Evolutionary conservation across 2,329 filamentous ascomycete species (phyloP), one percentile per base, ranked within the genome.

Genomic region (Trichoderma endophyticum): DNA sequence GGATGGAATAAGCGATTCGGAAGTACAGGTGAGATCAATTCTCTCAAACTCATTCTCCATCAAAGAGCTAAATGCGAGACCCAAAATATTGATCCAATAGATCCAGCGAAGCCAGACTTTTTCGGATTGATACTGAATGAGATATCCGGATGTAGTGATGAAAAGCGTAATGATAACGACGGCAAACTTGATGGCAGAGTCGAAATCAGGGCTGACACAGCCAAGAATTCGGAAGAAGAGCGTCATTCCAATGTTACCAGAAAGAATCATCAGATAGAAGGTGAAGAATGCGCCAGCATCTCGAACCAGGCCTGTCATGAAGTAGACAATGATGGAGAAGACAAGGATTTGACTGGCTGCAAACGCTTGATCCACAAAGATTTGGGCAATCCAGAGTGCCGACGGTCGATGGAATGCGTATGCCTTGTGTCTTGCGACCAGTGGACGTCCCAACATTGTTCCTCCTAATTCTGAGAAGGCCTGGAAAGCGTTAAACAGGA

Each of bases 401-500:
- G 92, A 94, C 0, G 94, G 94, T 39, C 93, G 87, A 79, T 96
- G 92, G 78, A 97, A 95, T 0, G 93, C 92, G 76, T 93, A 97
- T 0, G 92, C 91, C 71, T 91, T 90, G 80, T 97, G 94, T 79
- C 96, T 97, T 79, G 94, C 93, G 73, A 97, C 87, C 48, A 97
- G 92, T 0, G 90, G 86, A 9, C 94, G 87, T 1, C 91, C 93
- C 18, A 90, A 83, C 92, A 96, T 95, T 2, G 91, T 92, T 12
- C 87, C 86, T 0, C 87, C 91, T 0, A 97, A 82, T 80, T 97
- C 93, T 0, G 91, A 89, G 78, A 96, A 95, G 28, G 93, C 92
- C 78, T 94, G 91, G 81, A 97, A 95, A n/a, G 92, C 92, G 79
- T 95, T 95, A 86, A 95, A 95, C 5, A 97, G 83, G 2, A 97